Evolutionary conservation across 2,329 filamentous ascomycete genomes (phyloP).

Genomic region (Acephala macrosclerotiorum): DNA sequence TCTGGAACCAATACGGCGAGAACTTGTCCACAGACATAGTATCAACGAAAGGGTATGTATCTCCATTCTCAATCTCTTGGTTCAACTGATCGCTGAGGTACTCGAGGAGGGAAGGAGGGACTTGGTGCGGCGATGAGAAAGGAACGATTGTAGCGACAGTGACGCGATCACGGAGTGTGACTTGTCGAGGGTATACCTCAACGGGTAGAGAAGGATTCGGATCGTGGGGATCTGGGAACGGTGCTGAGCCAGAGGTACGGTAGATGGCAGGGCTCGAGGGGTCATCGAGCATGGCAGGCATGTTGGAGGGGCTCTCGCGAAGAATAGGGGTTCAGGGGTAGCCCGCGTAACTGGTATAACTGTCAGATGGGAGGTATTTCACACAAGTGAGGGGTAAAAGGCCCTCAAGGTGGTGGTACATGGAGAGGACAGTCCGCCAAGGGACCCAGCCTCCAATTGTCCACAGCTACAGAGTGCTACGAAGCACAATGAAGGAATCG

Average conservation of each 20-base stretch:
- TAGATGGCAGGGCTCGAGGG: constrained; percentile 62
- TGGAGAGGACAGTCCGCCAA: neutral
- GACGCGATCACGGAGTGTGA: constrained; percentile 71
- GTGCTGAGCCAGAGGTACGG: constrained; percentile 58
- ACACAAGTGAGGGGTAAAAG: neutral
- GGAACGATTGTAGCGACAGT: constrained; percentile 74
- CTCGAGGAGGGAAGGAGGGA: constrained; percentile 66
- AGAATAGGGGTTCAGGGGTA: constrained; percentile 14
- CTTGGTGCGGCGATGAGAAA: constrained; percentile 65
- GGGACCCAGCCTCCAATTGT: neutral
- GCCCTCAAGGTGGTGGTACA: constrained; percentile 1
- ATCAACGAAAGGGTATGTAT: constrained; percentile 76
- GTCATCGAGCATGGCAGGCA: constrained; percentile 70
- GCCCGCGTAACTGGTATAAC: constrained; percentile 7
- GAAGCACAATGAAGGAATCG: neutral
- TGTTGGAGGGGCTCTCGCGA: constrained; percentile 40
- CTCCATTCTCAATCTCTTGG: constrained; percentile 75
- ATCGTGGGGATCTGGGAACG: constrained; percentile 58
- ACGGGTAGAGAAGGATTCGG: constrained; percentile 52
- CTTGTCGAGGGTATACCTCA: constrained; percentile 63
- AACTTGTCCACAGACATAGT: constrained; percentile 67
- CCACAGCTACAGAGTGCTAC: neutral
- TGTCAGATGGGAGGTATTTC: neutral
- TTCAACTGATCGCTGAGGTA: constrained; percentile 74
- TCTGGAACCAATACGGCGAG: constrained; percentile 75